A percentile compares a stretch with the other conserved stretches of the same genome.
Conservation (phyloP, 352 stramenopile species). For the Globisporangium recalcitrans region DNA sequence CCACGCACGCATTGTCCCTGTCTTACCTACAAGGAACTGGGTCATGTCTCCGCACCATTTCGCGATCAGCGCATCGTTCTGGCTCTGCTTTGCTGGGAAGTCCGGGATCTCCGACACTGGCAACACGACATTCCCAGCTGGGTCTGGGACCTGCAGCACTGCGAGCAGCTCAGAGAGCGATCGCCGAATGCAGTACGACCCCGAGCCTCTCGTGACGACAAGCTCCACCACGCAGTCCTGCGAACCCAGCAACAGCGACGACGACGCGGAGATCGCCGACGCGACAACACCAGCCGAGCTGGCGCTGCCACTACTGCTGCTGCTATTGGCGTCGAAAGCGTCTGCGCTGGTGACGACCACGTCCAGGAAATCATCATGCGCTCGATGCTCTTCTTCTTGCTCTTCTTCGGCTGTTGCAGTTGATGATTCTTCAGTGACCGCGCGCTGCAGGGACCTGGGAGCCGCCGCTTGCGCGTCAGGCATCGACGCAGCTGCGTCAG, state of each 20-base stretch:
- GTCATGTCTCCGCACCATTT: conserved; percentile 69
- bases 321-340: conserved; percentile 9
- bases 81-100: conserved; percentile 44
- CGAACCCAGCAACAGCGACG: conserved; percentile 19
- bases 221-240: conserved; percentile 49
- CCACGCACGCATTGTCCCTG: too few relatives aligned
- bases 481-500: neutral
- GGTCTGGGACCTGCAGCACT: conserved; percentile 20
- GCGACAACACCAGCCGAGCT: conserved; percentile 32
- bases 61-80: conserved; percentile 48
- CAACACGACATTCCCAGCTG: neutral
- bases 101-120: conserved; percentile 19
- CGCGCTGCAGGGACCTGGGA: neutral
- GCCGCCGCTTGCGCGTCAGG: neutral
- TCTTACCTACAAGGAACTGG: conserved; percentile 35
- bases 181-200: conserved; percentile 52
- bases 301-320: neutral
- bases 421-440: neutral
- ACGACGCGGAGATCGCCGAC: conserved; percentile 28
- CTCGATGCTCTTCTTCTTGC: conserved; percentile 15
- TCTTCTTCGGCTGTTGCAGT: conserved; percentile 4
- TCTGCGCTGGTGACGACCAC: conserved; percentile 70
- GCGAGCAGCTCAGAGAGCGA: conserved; percentile 36
- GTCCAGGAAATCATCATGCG: conserved; percentile 35
- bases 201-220: conserved; percentile 43